Base-by-base conservation (phyloP, 331 rosid species). In the Stylosanthes scabra region DNA sequence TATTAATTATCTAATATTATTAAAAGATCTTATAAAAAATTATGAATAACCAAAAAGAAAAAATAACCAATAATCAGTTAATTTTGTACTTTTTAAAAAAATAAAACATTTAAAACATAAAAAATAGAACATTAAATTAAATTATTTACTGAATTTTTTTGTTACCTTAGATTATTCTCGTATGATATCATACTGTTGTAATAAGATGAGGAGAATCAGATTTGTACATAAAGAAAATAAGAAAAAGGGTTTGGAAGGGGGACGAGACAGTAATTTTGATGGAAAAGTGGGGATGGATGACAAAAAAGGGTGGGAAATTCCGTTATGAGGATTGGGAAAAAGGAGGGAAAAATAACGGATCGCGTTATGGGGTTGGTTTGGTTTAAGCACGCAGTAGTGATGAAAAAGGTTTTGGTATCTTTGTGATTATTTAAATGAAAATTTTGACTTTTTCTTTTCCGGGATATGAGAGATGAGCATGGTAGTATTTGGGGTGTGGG, bases 281-380 rank as follows among this genome's bases (percentile, higher is more conserved):
- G 10, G 78, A 1, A 25, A 25, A 1, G 37, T 10, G 25, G 55
- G 9, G 68, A 66, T 61, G 0, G 45, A 12, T 14, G 58, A 52
- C 27, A 52, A 52, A 52, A 52, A 78, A 60, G 40, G 29, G 85
- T 64, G 74, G 76, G 71, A 29, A 79, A 63, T 78, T 77, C 86
- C 89, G 90, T 87, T 82, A 69, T 12, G 54, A 59, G 71, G 69
- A 61, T 65, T 59, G 76, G 59, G 41, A 55, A 37, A 61, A 61
- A 46, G 70, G 69, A 64, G 59, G 70, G 81, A 59, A 80, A 85
- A 71, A 88, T 82, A 86, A 88, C 93, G 96, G 98, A 89, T 81
- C 70, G 37, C 91, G 91, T 89, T 76, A 88, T 91, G 81, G 64
- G 77, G 5, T 34, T 34, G 39, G 39, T 34, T 34, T 34, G 25